Base-by-base conservation (phyloP, 768 basidiomycete species). In the Dendrothele bispora region DNA sequence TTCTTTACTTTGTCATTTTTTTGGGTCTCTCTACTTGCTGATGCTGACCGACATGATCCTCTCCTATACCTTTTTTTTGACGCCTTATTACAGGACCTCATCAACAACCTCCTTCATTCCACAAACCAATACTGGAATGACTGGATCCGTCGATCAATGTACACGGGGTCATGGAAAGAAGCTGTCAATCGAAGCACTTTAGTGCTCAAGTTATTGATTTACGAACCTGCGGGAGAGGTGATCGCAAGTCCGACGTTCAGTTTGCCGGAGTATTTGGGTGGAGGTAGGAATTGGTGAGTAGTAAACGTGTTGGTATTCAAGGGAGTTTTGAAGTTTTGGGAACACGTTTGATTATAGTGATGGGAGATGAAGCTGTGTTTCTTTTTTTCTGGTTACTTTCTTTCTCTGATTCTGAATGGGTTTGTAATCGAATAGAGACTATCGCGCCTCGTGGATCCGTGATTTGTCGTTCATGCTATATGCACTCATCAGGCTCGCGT, bases 241-340 rank as follows among this genome's bases (percentile, higher is more conserved):
- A 86, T 97, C 7, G 95, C 95, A 1, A 93, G 91, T 52, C 93
- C 95, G 1, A 98, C 94, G 0, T 98, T 98, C 68, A 91, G 89
- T 51, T 70, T 98, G 7, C 95, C 95, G 0, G 95, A 97, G 61
- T 86, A 82, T 52, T 88, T 95, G 28, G 94, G 94, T 0, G 93
- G 93, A 1, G 83, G 83, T 1, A 73, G 93, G 46, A 95, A 95
- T 59, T 95, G 92, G 89, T 86, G 48, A 7, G 74, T 59, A 29
- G n/a, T n/a, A n/a, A n/a, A n/a, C n/a, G n/a, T n/a, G n/a, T n/a
- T n/a, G n/a, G n/a, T n/a, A n/a, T n/a, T n/a, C n/a, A n/a, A n/a
- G n/a, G n/a, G n/a, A n/a, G n/a, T n/a, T n/a, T n/a, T n/a, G n/a
- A n/a, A n/a, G n/a, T n/a, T n/a, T n/a, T n/a, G n/a, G n/a, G n/a